These are phyloP conservation scores for Daldinia concentrica DNA, from an alignment of 495 filamentous ascomycete species.

Conservation along the genomic window DNA sequence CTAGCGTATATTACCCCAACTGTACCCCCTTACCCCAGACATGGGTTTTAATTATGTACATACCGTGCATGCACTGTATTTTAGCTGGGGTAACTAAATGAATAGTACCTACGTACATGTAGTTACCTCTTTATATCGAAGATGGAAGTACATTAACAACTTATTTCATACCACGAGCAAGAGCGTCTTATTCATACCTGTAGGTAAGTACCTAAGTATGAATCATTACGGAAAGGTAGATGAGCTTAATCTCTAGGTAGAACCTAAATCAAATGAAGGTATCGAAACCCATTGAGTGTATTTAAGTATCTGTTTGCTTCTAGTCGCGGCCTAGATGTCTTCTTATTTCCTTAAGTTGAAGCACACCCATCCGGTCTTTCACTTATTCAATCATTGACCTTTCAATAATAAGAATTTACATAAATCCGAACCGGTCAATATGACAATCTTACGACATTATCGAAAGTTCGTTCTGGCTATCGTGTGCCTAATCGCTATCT, in stretches of 20 bases:
- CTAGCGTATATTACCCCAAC: neutral
- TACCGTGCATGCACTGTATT: neutral
- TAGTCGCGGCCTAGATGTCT: too few relatives aligned
- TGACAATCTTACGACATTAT: constrained; percentile 34
- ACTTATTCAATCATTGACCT: neutral
- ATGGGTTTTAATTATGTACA: neutral
- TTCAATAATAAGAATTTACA: neutral
- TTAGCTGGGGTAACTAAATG: neutral
- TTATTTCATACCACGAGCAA: too few relatives aligned
- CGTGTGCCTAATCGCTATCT: constrained; percentile 42
- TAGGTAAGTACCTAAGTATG: too few relatives aligned
- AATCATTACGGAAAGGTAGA: too few relatives aligned
- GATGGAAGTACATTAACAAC: too few relatives aligned
- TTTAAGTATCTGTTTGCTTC: too few relatives aligned
- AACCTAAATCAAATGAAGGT: too few relatives aligned
- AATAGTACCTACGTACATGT: too few relatives aligned
- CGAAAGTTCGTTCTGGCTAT: constrained; percentile 28
- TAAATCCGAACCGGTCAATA: constrained; percentile 11
- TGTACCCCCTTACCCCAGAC: neutral
- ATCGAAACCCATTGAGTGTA: too few relatives aligned
- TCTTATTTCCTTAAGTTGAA: neutral
- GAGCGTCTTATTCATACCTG: too few relatives aligned
- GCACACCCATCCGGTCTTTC: neutral
- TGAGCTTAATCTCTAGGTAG: too few relatives aligned
- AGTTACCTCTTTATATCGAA: too few relatives aligned